These are phyloP conservation scores for Magnusiomyces clavatus DNA, from an alignment of 1,139 yeast species.

Conservation along the genomic window DNA sequence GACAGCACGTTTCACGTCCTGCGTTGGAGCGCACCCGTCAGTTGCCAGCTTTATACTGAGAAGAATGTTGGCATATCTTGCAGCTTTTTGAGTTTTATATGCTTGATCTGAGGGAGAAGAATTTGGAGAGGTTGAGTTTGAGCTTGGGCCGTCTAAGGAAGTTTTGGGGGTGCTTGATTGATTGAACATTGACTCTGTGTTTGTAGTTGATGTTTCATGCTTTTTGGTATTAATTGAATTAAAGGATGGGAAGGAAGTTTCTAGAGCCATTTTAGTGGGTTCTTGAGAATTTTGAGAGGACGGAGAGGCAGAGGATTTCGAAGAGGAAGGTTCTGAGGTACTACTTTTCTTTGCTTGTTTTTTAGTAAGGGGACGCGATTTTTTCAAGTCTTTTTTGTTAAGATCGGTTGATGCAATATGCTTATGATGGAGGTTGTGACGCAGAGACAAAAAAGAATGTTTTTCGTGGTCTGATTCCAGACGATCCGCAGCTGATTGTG, in stretches of 20 bases:
- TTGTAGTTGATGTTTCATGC: not conserved
- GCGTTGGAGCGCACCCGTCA: not conserved
- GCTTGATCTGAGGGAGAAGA: not conserved
- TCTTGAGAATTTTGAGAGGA: not conserved
- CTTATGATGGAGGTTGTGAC: too few species aligned
- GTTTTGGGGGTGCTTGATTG: not conserved
- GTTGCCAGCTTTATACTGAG: constrained; percentile 3
- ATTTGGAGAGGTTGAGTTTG: not conserved
- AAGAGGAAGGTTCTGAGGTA: not conserved
- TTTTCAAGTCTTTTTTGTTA: too few species aligned
- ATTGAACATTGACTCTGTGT: not conserved
- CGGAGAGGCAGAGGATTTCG: not conserved
- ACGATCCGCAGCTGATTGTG: too few species aligned
- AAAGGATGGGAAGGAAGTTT: not conserved
- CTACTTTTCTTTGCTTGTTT: not conserved
- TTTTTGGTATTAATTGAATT: not conserved
- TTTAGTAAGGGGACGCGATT: not conserved
- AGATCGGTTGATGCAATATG: too few species aligned
- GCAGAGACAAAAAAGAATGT: too few species aligned
- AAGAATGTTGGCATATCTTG: constrained; percentile 2
- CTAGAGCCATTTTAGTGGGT: not conserved
- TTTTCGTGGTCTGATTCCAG: too few species aligned
- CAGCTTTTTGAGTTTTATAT: constrained; percentile 3
- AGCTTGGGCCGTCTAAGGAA: too few species aligned
- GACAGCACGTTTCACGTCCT: constrained; percentile 1